Base-by-base conservation (phyloP, 768 basidiomycete species). In the Agrocybe chaxingu region DNA sequence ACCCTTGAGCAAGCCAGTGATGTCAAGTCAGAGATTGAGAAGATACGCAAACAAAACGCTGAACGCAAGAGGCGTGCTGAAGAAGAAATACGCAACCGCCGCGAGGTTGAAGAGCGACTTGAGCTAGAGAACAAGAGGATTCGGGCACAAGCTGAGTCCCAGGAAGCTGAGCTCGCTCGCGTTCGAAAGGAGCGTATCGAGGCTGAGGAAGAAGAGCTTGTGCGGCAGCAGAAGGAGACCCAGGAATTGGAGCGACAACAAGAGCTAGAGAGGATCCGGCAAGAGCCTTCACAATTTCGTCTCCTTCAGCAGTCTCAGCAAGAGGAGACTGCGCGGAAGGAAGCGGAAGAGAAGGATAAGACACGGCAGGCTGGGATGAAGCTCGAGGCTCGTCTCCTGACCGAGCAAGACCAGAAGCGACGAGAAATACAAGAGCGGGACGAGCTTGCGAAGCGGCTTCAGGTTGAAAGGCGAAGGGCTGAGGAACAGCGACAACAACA, bases 401-500 rank as follows among this genome's bases (percentile, higher is more conserved):
- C 13, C 32, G 45, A 45, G 31, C 45, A 45, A 8, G 45, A 45
- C 11, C 45, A 45, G 31, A 30, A 45, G 45, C 34, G 29, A n/a
- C 31, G 34, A 33, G 45, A 45, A 33, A 18, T 45, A 8, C 31
- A 45, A 9, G 45, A 45, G 31, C 24, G 31, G 16, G 45, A 33
- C n/a, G 29, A 12, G 7, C 31, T 12, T 8, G 29, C n/a, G 31
- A 45, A 33, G 31, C 45, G 34, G 7, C 38, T 37, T 0, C 31
- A 51, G 61, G 36, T 40, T 53, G 45, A 62, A 62, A 47, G 62
- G 65, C 51, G 53, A 52, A n/a, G 60, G 8, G 45, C 53, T 18
- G 61, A 63, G 30, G 59, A 61, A 19, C 66, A 16, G n/a, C 31
- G 16, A n/a, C 38, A 72, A 50, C 62, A 62, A 37, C 61, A 62